Percentiles rank a stretch among this genome's conserved stretches.
Evolutionary conservation across 1,139 yeast species (phyloP).

Genomic region (Protomyces pachydermus): DNA sequence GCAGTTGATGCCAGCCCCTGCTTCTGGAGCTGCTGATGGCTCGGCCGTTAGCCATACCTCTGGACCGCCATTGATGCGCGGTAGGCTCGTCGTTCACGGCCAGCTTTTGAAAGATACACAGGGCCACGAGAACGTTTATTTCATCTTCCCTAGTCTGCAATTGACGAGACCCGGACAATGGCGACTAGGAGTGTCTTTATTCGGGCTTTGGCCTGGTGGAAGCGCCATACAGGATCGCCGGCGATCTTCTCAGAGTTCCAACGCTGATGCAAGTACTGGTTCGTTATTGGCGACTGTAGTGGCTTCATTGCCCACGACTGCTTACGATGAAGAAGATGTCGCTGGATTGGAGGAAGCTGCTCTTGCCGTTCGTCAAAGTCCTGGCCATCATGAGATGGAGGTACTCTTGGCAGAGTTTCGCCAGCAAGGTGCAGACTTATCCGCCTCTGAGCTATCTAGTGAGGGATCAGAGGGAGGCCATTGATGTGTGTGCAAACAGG

Average conservation of each 20-base stretch:
- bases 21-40: neutral
- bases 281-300: neutral
- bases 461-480: neutral
- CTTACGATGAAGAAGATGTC: conserved; percentile 1
- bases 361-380: neutral
- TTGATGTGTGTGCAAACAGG: too few relatives aligned
- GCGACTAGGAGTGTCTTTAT: neutral
- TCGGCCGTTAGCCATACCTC: neutral
- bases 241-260: neutral
- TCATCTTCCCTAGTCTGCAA: conserved; percentile 7
- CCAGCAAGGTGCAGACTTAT: conserved; percentile 5
- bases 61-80: neutral
- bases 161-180: conserved; percentile 10
- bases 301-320: conserved; percentile 4
- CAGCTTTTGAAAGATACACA: conserved; percentile 1
- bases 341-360: neutral
- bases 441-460: neutral
- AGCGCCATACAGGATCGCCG: neutral
- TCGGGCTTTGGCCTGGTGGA: conserved; percentile 6
- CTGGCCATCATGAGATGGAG: neutral
- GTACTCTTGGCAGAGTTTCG: neutral
- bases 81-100: conserved; percentile 1
- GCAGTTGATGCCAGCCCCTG: neutral
- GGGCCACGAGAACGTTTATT: conserved; percentile 3
- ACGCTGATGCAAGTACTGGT: neutral